A percentile compares a stretch with the other conserved stretches of the same genome.
phyloP scores from a whole-genome alignment of 345 rosid species.

The Hypericum androsaemum region DNA sequence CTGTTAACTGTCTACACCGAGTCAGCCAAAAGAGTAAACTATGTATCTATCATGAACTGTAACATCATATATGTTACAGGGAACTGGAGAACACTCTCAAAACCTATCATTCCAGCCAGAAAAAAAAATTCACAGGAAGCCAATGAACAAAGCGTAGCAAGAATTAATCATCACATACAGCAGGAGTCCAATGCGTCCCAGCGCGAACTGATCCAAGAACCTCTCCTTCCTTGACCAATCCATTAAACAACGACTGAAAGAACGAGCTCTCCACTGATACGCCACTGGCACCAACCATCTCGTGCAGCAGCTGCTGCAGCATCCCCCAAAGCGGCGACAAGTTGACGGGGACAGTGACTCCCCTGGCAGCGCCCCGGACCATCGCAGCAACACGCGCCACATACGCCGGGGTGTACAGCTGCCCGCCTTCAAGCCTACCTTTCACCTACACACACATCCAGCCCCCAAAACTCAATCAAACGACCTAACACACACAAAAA shows the following conservation, averaged over 20 bases:
- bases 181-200: slow-evolving; percentile 94
- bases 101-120: too few species aligned
- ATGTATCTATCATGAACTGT: too few species aligned
- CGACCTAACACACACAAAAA: not conserved
- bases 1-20: too few species aligned
- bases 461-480: not conserved
- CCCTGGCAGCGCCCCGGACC: slow-evolving; percentile 94
- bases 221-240: slow-evolving; percentile 65
- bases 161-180: slow-evolving; percentile 37
- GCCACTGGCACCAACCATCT: slow-evolving; percentile 83
- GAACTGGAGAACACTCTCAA: too few species aligned
- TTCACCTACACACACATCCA: slow-evolving; percentile 40
- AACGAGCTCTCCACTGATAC: slow-evolving; percentile 73
- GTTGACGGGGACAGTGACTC: slow-evolving; percentile 75
- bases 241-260: slow-evolving; percentile 79
- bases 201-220: slow-evolving; percentile 94
- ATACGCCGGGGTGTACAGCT: slow-evolving; percentile 86
- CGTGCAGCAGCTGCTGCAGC: slow-evolving; percentile 73
- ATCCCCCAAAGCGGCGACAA: slow-evolving; percentile 65
- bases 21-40: too few species aligned
- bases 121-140: too few species aligned
- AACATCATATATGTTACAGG: too few species aligned
- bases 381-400: slow-evolving; percentile 85
- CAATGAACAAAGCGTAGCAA: not conserved
- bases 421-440: slow-evolving; percentile 99